Base-by-base conservation (phyloP, 768 basidiomycete genomes). In the Xerocomus spinulosus region DNA sequence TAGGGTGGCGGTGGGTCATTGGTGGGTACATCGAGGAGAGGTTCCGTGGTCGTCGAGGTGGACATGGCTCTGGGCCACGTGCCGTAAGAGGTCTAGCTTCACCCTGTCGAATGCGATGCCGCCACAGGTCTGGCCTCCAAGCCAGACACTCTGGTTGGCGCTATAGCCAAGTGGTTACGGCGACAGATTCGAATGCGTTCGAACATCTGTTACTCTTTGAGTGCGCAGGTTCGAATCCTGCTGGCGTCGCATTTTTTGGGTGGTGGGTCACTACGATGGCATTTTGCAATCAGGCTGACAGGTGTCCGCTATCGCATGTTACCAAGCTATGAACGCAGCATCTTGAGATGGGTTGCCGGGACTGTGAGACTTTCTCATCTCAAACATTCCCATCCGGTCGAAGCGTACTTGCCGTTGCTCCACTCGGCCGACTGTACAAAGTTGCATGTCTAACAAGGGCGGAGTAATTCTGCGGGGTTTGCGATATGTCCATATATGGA, bases 141-240 rank as follows among this genome's bases (percentile, higher is more conserved):
- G n/a, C n/a, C n/a, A n/a, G n/a, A n/a, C n/a, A n/a, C n/a, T n/a
- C n/a, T n/a, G 14, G 26, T 18, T 6, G 69, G 66, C 70, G 70
- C 79, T 77, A 81, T 81, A 81, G 79, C 81, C 78, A 80, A 81
- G 80, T 82, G 81, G 81, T 82, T 82, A 82, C 79, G 79, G 81
- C 81, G 81, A 80, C 73, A 80, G 79, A 82, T 80, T 81, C 73
- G 78, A 79, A 79, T n/a, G 3, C 1, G 9, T 3, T 44, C 18
- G 59, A 59, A 42, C 20, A 67, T 80, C 78, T 80, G 76, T 80
- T 80, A 72, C 79, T 74, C 76, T 80, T 75, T 70, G 76, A 74
- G 78, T 73, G 78, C 80, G 80, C 74, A 80, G 77, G 79, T 80
- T 79, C 78, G 68, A 80, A 73, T 80, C 78, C 75, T 80, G 77